Conservation (phyloP, 257 asterid species). For the Plantago ovata region DNA sequence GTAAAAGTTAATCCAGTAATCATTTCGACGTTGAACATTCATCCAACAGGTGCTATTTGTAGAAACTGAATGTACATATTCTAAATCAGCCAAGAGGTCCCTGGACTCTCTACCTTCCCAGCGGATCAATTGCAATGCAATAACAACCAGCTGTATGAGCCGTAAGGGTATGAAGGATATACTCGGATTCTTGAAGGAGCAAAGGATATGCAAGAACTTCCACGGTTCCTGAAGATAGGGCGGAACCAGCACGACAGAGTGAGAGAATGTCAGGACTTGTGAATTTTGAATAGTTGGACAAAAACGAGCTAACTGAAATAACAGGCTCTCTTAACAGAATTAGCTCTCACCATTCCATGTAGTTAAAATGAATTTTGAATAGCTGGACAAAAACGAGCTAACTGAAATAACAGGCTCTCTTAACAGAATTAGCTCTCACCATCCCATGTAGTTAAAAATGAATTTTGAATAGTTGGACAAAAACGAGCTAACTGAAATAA, state of each 20-base stretch:
- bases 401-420: slow-evolving; percentile 3
- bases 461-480: slow-evolving; percentile 5
- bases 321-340: not conserved
- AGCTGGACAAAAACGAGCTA: slow-evolving; percentile 14
- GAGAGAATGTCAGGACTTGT: not conserved
- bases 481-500: slow-evolving; percentile 13
- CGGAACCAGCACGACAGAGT: slow-evolving; percentile 5
- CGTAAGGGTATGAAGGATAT: slow-evolving; percentile 58
- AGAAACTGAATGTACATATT: slow-evolving; percentile 9
- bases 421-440: slow-evolving; percentile 42
- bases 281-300: slow-evolving; percentile 4
- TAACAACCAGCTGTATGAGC: slow-evolving; percentile 99
- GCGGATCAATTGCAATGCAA: slow-evolving; percentile 95
- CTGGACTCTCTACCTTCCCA: slow-evolving; percentile 57
- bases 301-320: slow-evolving; percentile 13
- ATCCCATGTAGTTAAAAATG: slow-evolving; percentile 84
- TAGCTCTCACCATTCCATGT: slow-evolving; percentile 83
- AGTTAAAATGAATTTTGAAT: slow-evolving; percentile 33
- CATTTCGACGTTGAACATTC: not conserved
- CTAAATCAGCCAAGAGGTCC: slow-evolving; percentile 1
- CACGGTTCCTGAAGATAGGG: slow-evolving; percentile 64
- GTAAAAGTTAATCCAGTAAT: slow-evolving; percentile 3
- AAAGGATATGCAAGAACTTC: slow-evolving; percentile 94
- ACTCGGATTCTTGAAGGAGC: slow-evolving; percentile 37
- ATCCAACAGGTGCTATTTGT: not conserved